These are phyloP conservation scores for Rehmannia glutinosa DNA, from an alignment of 257 asterid species.

Conservation along the genomic window DNA sequence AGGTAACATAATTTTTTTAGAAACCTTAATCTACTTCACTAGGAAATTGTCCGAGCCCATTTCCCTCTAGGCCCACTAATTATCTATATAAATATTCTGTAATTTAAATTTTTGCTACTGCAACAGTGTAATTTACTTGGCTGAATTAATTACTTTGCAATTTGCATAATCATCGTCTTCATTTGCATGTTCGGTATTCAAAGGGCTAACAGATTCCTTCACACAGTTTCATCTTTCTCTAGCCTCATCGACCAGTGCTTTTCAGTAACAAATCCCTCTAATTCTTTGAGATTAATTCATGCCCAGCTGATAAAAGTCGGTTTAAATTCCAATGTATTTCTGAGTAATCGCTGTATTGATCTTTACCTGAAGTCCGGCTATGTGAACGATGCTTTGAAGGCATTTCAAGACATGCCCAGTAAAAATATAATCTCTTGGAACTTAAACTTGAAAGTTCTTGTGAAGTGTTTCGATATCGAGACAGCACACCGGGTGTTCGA, in stretches of 20 bases:
- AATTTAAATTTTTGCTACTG: not conserved
- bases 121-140: not conserved
- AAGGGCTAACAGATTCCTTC: constrained; percentile 22
- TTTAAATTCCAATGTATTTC: constrained; percentile 34
- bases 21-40: too few relatives aligned
- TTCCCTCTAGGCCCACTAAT: not conserved
- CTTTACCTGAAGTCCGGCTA: constrained; percentile 40
- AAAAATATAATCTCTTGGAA: constrained; percentile 65
- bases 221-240: constrained; percentile 35
- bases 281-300: constrained; percentile 43
- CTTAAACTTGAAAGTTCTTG: constrained; percentile 32
- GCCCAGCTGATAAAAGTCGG: constrained; percentile 55
- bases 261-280: constrained; percentile 25
- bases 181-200: constrained; percentile 49
- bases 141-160: not conserved
- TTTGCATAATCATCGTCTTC: constrained; percentile 14
- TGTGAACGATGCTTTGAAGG: constrained; percentile 37
- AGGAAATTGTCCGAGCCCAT: too few relatives aligned
- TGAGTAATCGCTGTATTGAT: constrained; percentile 55
- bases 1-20: too few relatives aligned
- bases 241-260: constrained; percentile 33
- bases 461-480: constrained; percentile 24
- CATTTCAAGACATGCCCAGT: constrained; percentile 38
- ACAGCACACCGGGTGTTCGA: constrained; percentile 51
- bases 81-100: too few relatives aligned